Base-by-base conservation (phyloP, 495 filamentous ascomycete species). In the Lichina pygmaea region DNA sequence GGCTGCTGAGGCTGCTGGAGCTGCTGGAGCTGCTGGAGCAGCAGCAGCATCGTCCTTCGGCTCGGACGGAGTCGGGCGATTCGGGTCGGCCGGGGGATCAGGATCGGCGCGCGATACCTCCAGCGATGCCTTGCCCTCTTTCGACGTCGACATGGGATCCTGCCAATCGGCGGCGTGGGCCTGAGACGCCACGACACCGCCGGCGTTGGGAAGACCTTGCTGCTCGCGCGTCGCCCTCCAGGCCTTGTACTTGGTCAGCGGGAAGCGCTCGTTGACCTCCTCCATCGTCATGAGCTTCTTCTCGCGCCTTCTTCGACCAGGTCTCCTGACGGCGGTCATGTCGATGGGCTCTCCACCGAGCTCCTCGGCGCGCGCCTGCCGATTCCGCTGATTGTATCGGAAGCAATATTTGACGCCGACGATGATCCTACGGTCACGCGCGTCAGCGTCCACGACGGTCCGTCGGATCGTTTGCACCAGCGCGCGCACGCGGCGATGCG, bases 331-430 rank as follows among this genome's bases (percentile, higher is more conserved):
- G 47, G 73, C 65, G 45, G 80, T 67, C 48, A 93, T 62, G 55
- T 84, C 81, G 50, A 89, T 92, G 1, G 81, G 79, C 39, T 94
- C 91, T 24, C 24, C 24, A 49, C 77, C 83, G 52, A 86, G 78
- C 53, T 93, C 86, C 49, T 76, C 76, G 49, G 76, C 68, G 45
- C 79, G 75, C 49, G 79, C 60, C 42, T 73, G 73, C 33, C 89
- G 79, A 58, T 91, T 91, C 31, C 89, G 74, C 50, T 91, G 85
- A 58, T 95, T 97, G 58, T 97, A 95, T 44, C 89, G 71, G 58
- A 97, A 97, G 61, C 89, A 97, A 60, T 97, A 97, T 60, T 97
- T 97, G 44, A 97, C 89, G 37, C 89, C 89, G 51, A 97, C 89
- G 54, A 97, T 97, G 57, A 97, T 97, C 89, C 89, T 95, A 53